Base-by-base conservation (phyloP, 352 stramenopile species). In the Globisporangium megalacanthum region DNA sequence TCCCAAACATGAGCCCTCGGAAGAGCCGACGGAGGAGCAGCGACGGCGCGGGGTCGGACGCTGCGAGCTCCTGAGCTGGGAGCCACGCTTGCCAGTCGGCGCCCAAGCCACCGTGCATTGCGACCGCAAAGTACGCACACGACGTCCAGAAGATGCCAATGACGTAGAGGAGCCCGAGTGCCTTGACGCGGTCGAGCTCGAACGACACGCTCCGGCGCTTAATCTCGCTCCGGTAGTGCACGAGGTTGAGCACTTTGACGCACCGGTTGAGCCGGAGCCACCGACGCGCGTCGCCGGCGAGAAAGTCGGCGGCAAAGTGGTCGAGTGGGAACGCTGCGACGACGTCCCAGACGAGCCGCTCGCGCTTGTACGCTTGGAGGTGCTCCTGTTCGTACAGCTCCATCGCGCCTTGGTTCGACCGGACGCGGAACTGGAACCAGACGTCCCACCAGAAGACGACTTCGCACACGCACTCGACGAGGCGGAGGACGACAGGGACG, bases 381-480 rank as follows among this genome's bases (percentile, higher is more conserved):
- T 87, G 77, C 25, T 81, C 75, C 58, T 87, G 77, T 44, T 85
- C 72, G 42, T 83, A 85, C 13, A 87, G 50, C 31, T 85, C 77
- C 73, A 87, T 83, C 2, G 77, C 72, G 6, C 52, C 58, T 46
- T 76, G 68, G 57, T 75, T 87, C 25, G 64, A 61, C 3, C 65
- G 54, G n/a, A 84, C 69, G 10, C 76, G 72, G 39, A 85, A 88
- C 37, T 84, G 70, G 54, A 84, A 81, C 74, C 72, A 84, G 52
- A 86, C 77, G 22, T 86, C 76, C 25, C 59, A 48, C 68, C 65
- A 83, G 47, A 78, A 83, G 3, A 75, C 65, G n/a, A 75, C 9
- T 31, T 85, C 74, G 51, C 72, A 83, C 13, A 77, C 14, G 17
- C 39, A 48, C 54, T 87, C 77, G 8, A 70, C 17, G 14, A 68